These are phyloP conservation scores for Allium fistulosum DNA, from an alignment of 106 monocot species.

Conservation along the genomic window DNA sequence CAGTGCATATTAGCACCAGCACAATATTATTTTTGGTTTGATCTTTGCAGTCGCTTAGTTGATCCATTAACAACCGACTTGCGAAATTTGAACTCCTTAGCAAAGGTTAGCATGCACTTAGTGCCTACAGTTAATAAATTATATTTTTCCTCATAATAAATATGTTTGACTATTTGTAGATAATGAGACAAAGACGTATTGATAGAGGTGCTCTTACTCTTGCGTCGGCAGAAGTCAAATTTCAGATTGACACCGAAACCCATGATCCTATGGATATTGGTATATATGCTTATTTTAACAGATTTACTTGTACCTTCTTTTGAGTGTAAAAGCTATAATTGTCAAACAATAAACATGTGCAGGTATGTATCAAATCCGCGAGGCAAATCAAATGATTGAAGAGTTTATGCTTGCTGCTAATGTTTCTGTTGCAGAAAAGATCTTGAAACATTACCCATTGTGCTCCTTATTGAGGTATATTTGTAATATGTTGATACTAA, in stretches of 20 bases:
- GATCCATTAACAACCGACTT: constrained; percentile 90
- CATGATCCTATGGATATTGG: constrained; percentile 99
- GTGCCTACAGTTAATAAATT: neutral
- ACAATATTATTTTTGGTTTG: no score
- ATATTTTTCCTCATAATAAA: neutral
- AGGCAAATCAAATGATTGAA: constrained; percentile 99
- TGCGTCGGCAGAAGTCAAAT: constrained; percentile 99
- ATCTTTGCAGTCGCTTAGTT: constrained; percentile 67
- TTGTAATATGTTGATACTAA: neutral
- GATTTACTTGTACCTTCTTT: no score
- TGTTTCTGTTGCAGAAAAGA: constrained; percentile 96
- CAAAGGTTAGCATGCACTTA: constrained; percentile 57
- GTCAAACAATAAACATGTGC: neutral
- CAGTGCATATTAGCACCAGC: no score
- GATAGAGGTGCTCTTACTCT: constrained; percentile 98
- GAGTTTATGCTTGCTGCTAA: constrained; percentile 99
- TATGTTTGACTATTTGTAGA: constrained; percentile 23
- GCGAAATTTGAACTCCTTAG: constrained; percentile 88
- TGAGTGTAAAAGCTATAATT: no score
- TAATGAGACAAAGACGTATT: constrained; percentile 78
- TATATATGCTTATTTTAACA: constrained; percentile 20
- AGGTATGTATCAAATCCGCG: constrained; percentile 99
- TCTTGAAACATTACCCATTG: constrained; percentile 80
- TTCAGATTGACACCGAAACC: constrained; percentile 98
- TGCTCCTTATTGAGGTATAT: constrained; percentile 79